Conservation (phyloP, 345 rosid genomes). For the Eucalyptus regnans region DNA sequence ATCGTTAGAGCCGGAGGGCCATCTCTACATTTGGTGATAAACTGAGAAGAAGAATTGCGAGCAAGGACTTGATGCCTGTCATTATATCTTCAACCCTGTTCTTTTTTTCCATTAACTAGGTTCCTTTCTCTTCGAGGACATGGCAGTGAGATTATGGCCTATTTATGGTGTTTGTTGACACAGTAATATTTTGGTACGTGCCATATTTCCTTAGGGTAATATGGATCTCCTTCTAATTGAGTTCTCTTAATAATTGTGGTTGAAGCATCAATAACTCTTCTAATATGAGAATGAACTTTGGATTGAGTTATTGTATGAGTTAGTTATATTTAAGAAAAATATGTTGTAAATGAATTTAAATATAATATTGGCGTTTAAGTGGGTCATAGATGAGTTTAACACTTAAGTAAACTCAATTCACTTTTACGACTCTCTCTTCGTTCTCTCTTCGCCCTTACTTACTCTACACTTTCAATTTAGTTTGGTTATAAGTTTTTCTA, state of each 20-base stretch:
- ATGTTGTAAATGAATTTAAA: too few relatives aligned
- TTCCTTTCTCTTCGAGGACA: not conserved
- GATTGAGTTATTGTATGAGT: not conserved
- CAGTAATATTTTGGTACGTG: not conserved
- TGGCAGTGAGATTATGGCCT: not conserved
- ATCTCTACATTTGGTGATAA: not conserved
- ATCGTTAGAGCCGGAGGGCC: not conserved
- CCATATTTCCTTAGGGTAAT: not conserved
- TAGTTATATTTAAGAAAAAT: not conserved
- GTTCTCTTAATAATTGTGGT: not conserved
- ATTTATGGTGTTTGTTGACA: not conserved
- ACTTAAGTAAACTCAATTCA: fast-evolving
- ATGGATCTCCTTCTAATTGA: not conserved
- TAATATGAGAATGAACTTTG: not conserved
- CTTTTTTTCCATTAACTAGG: not conserved
- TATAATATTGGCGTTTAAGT: fast-evolving
- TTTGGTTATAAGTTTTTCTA: not conserved
- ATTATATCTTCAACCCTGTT: not conserved
- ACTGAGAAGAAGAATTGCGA: not conserved
- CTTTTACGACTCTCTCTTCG: fast-evolving
- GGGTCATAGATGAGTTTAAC: not conserved
- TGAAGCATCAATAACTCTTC: not conserved
- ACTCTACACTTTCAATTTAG: not conserved
- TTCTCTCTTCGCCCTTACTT: not conserved
- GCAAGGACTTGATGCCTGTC: not conserved